Base-by-base conservation (phyloP, 768 basidiomycete genomes). In the Suillus luteus region DNA sequence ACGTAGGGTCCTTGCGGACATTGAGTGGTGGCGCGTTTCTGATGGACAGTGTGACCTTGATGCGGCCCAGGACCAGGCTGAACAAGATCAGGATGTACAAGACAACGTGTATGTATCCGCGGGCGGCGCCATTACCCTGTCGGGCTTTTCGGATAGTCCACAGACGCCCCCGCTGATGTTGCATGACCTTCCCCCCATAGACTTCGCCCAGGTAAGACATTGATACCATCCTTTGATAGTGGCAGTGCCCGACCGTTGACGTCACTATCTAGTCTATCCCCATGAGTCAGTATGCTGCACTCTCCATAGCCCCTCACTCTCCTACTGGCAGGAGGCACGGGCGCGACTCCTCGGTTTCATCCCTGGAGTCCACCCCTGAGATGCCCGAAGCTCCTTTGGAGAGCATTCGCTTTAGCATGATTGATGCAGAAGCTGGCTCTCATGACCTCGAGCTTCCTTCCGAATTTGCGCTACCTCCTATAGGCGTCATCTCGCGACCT, bases 21-120 rank as follows among this genome's bases (percentile, higher is more conserved):
- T 93, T 71, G 91, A 92, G 74, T 93, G 92, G 91, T 93, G 91
- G 91, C 85, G 81, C 70, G 91, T 93, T 68, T 79, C 83, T 66
- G 90, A 87, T 65, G 87, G 89, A 66, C 91, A 93, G 78, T 80
- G 80, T 62, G 79, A 77, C 67, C 75, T 73, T 68, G 80, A 79
- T 72, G 68, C 72, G 59, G 74, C 71, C 62, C 75, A 74, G 52
- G 62, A 60, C 59, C 75, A 64, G 22, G 71, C 72, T 43, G 67
- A 71, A 48, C 49, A 33, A 10, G 40, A 41, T 43, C 57, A 58
- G 57, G 68, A 61, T 62, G 67, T 57, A 14, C 54, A 62, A 54
- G 61, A 62, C 33, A 9, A 17, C 11, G 35, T 40, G 9, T 62
- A 65, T 59, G 57, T 66, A 61, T 64, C 69, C 52, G 67, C 62